phyloP scores from a whole-genome alignment of 2,329 filamentous ascomycete species.

The Aureobasidium sp. region DNA sequence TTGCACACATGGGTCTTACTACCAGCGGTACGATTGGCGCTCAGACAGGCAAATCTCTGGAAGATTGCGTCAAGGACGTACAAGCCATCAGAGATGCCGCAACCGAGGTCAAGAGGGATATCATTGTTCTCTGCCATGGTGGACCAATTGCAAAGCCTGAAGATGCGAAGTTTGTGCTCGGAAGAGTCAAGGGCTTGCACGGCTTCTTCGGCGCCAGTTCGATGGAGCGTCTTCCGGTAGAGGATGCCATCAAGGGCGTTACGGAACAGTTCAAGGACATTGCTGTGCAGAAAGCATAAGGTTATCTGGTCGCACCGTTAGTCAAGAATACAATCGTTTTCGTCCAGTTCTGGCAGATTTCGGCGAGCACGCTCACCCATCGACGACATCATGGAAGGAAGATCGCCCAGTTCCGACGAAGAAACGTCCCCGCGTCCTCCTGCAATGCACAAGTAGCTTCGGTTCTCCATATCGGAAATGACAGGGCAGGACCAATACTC shows the following conservation, averaged over 20 bases:
- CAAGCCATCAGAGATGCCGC: constrained; percentile 59
- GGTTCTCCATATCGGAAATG: too few relatives aligned
- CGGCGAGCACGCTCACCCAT: too few relatives aligned
- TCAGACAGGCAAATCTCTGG: constrained; percentile 52
- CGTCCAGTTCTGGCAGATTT: neutral
- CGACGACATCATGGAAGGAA: neutral
- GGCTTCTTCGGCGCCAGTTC: constrained; percentile 65
- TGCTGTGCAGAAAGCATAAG: constrained; percentile 5
- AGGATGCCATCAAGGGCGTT: constrained; percentile 55
- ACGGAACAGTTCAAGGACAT: constrained; percentile 47
- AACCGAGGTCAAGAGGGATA: constrained; percentile 45
- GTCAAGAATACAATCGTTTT: neutral
- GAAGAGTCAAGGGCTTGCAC: constrained; percentile 55
- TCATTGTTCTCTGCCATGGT: constrained; percentile 64
- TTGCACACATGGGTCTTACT: constrained; percentile 63
- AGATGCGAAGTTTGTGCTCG: constrained; percentile 57
- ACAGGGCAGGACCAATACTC: too few relatives aligned
- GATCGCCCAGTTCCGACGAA: too few relatives aligned
- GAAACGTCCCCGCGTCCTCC: too few relatives aligned
- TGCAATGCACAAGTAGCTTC: too few relatives aligned
- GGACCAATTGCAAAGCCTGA: constrained; percentile 59
- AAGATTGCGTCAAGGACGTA: constrained; percentile 56
- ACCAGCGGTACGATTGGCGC: constrained; percentile 59
- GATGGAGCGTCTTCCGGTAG: constrained; percentile 63
- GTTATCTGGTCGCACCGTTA: neutral